These are phyloP conservation scores for Hanseniaspora nectarophila DNA, from an alignment of 805 yeast genomes.

Conservation along the genomic window DNA sequence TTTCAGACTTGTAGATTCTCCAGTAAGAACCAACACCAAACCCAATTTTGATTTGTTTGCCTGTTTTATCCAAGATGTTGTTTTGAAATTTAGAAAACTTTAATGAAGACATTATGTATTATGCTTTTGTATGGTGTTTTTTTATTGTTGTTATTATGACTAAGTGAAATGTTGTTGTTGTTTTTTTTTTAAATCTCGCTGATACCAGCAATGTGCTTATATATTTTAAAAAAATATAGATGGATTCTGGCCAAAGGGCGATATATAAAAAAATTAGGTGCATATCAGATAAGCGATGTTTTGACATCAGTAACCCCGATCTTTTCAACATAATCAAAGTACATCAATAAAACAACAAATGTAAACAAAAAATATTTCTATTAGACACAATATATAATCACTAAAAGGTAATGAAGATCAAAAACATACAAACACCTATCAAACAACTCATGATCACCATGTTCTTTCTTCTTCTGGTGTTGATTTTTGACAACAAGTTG, in stretches of 20 bases:
- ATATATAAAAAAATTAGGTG: no score
- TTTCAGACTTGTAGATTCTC: constrained; percentile 27
- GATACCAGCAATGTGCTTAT: no score
- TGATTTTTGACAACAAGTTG: constrained; percentile 61
- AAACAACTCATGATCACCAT: constrained; percentile 69
- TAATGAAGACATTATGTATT: not conserved
- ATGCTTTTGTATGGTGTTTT: not conserved
- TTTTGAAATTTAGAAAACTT: constrained; percentile 4
- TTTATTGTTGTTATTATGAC: not conserved
- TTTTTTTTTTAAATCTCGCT: no score
- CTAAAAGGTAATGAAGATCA: constrained; percentile 45
- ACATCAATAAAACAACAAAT: no score
- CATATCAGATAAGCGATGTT: no score
- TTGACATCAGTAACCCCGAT: no score
- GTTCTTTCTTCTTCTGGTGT: constrained; percentile 80
- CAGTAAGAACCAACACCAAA: constrained; percentile 39
- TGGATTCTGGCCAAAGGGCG: no score
- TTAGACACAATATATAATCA: not conserved
- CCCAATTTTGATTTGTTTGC: constrained; percentile 23
- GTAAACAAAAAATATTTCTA: not conserved
- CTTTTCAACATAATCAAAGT: no score
- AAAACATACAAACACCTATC: constrained; percentile 58
- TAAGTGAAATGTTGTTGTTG: no score
- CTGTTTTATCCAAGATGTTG: constrained; percentile 11
- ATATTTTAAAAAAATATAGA: no score